Conservation (phyloP, 345 rosid genomes). For the Clausena lansium region DNA sequence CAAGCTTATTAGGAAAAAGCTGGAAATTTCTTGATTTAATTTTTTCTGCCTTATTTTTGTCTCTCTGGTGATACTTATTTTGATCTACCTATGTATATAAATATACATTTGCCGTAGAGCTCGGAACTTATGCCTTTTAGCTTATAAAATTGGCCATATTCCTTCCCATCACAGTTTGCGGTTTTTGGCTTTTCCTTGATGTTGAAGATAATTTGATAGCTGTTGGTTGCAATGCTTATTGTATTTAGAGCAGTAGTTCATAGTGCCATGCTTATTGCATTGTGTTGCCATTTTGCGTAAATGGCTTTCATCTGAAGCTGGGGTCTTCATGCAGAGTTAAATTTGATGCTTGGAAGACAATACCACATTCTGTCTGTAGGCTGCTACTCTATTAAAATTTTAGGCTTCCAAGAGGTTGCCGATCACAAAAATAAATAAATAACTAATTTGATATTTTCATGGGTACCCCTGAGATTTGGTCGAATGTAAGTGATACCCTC, state of each 20-base stretch:
- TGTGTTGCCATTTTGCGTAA: not conserved
- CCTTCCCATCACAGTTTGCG: not conserved
- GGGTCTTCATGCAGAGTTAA: too few species aligned
- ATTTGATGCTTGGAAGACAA: not conserved
- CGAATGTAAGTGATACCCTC: too few species aligned
- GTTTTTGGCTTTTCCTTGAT: slow-evolving; percentile 1
- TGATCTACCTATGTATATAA: slow-evolving; percentile 23
- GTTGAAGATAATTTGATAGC: not conserved
- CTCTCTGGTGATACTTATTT: slow-evolving; percentile 6
- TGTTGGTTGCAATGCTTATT: not conserved
- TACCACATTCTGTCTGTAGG: not conserved
- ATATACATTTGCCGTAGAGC: slow-evolving; percentile 18
- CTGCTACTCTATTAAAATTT: too few species aligned
- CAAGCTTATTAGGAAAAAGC: not conserved
- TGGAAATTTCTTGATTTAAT: not conserved
- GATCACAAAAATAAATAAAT: too few species aligned
- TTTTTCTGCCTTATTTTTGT: not conserved
- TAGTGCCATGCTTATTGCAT: not conserved
- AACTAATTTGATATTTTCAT: too few species aligned
- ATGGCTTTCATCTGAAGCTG: too few species aligned
- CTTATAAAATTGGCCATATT: not conserved
- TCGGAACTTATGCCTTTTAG: slow-evolving; percentile 10
- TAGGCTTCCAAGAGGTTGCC: too few species aligned
- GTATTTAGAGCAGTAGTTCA: not conserved
- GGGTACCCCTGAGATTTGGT: too few species aligned